phyloP scores from a whole-genome alignment of 352 stramenopile genomes.

The Pythium grandisporangium region DNA sequence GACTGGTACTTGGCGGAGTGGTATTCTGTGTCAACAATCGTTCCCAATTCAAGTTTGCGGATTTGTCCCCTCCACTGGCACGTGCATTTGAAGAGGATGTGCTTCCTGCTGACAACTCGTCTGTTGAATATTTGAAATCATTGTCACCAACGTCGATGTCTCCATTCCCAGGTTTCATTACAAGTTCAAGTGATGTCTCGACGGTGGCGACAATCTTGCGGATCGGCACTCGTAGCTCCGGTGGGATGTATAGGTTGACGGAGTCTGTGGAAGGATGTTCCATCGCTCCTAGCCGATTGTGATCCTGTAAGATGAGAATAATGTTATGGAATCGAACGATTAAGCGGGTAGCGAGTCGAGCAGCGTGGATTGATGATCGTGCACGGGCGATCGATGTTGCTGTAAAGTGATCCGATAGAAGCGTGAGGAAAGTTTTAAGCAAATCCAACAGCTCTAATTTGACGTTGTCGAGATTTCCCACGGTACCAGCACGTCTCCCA shows the following conservation, averaged over 20 bases:
- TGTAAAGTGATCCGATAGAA: slow-evolving; percentile 40
- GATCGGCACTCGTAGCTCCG: slow-evolving; percentile 47
- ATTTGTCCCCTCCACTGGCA: too few species aligned
- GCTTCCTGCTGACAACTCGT: too few species aligned
- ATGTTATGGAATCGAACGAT: slow-evolving; percentile 43
- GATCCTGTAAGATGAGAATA: slow-evolving; percentile 62
- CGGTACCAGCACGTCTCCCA: too few species aligned
- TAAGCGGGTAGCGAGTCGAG: slow-evolving; percentile 10
- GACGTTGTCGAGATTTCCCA: too few species aligned
- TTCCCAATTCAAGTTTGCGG: too few species aligned
- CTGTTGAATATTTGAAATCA: background rate
- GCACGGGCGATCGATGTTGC: slow-evolving; percentile 26
- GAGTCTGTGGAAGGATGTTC: slow-evolving; percentile 50
- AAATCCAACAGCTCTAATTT: slow-evolving; percentile 11
- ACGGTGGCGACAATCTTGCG: slow-evolving; percentile 34
- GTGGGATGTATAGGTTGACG: slow-evolving; percentile 40
- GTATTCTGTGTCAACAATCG: too few species aligned
- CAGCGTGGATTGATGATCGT: slow-evolving; percentile 23
- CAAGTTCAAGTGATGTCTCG: slow-evolving; percentile 18
- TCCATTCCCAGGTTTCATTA: too few species aligned
- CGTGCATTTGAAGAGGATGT: too few species aligned
- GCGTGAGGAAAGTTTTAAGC: slow-evolving; percentile 34
- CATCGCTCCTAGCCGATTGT: slow-evolving; percentile 17
- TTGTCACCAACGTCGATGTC: slow-evolving; percentile 11
- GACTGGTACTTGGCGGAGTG: too few species aligned